Base-by-base conservation (phyloP, 108 stramenopile species). In the Skeletonema potamos region DNA sequence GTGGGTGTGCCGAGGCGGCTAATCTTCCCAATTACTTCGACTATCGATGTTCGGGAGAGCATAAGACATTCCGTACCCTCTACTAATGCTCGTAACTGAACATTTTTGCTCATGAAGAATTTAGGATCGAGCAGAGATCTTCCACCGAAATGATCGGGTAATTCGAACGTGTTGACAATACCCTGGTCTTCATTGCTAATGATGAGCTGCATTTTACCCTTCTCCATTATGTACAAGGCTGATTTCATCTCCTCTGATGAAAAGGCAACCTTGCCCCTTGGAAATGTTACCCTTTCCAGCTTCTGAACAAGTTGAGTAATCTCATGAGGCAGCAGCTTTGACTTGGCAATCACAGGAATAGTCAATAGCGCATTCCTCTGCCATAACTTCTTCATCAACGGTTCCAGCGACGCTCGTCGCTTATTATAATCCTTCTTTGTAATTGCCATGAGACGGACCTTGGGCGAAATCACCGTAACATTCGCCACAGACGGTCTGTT, bases 281-380 rank as follows among this genome's bases (percentile, higher is more conserved):
- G 76, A 26, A 77, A 70, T 28, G 69, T 65, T 12, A 70, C 63
- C 13, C 58, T 54, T 18, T 66, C 51, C 17, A 70, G 62, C 32
- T 77, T 68, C 27, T 79, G 57, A 20, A 79, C 78, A 36, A 79
- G 74, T 27, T 54, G 41, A 57, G 74, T 76, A 26, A 79, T 79
- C 46, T 79, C 78, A 58, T 79, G 60, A 12, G 74, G 68, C 18
- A 71, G 58, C 33, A 79, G 58, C 33, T 75, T 70, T 7, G 74
- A 75, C 54, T 64, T 55, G 58, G 78, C 78, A 51, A 79, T 76
- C 34, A 79, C 51, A 26, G 78, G 78, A 29, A 79, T 75, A 27
- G 61, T 74, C 18, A 79, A 37, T 33, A 76, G 55, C 4, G 61
- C 63, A 69, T 70, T 77, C 26, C 69, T 55, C 37, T 32, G 62